These are phyloP conservation scores for Camellia lanceoleosa DNA, from an alignment of 148 eudicot genomes.

Conservation along the genomic window DNA sequence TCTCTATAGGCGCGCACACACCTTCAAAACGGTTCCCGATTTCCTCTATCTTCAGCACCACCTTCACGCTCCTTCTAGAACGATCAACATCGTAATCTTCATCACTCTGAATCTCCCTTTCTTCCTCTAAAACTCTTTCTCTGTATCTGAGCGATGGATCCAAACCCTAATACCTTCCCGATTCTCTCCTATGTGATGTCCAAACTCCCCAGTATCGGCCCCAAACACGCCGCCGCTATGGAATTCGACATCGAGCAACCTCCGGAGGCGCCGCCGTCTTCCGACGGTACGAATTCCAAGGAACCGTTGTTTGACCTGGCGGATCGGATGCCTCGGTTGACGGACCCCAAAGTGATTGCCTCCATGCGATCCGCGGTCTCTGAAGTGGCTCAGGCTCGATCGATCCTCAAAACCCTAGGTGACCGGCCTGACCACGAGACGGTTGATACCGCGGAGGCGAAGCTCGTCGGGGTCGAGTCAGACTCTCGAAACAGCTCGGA, in stretches of 20 bases:
- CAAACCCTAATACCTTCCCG: conserved; percentile 63
- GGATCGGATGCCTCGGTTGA: conserved; percentile 71
- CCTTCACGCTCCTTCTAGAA: background rate
- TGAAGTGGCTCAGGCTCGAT: conserved; percentile 65
- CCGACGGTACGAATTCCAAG: background rate
- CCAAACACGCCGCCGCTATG: conserved; percentile 20
- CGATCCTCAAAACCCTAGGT: conserved; percentile 56
- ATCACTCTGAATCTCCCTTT: background rate
- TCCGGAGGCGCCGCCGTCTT: conserved; percentile 13
- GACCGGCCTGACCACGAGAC: conserved; percentile 79
- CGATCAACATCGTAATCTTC: no score
- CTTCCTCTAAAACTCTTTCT: background rate
- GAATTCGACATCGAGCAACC: conserved; percentile 74
- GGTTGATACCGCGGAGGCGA: conserved; percentile 54
- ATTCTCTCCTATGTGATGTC: conserved; percentile 72
- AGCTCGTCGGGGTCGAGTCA: conserved; percentile 44
- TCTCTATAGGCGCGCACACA: no score
- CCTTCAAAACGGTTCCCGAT: no score
- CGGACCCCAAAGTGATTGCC: conserved; percentile 57
- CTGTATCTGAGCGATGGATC: conserved; percentile 45
- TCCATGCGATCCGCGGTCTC: conserved; percentile 66
- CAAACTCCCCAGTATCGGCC: conserved; percentile 49
- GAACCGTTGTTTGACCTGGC: conserved; percentile 49
- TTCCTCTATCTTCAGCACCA: no score
- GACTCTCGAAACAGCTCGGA: conserved; percentile 30